phyloP scores from a whole-genome alignment of 2,329 filamentous ascomycete genomes.

The Penicillium sp. region DNA sequence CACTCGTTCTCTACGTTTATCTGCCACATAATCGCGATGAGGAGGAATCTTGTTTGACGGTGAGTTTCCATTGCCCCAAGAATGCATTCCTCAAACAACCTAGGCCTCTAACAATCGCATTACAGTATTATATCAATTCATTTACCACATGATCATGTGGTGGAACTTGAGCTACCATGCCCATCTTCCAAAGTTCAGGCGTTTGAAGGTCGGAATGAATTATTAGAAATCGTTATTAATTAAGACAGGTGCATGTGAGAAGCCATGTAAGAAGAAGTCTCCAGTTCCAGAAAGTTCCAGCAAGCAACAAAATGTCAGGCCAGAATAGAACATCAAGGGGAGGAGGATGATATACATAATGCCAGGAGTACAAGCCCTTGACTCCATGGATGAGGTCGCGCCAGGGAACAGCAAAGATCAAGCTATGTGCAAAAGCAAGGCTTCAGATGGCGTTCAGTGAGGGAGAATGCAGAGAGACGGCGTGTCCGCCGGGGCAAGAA shows the following conservation, averaged over 20 bases:
- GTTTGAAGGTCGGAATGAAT: constrained; percentile 4
- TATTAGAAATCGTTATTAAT: constrained; percentile 21
- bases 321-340: background rate
- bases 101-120: background rate
- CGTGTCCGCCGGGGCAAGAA: constrained; percentile 6
- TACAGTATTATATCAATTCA: constrained; percentile 46
- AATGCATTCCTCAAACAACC: background rate
- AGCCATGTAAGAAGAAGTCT: constrained; percentile 10
- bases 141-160: constrained; percentile 30
- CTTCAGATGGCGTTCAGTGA: constrained; percentile 13
- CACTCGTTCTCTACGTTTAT: constrained; percentile 47
- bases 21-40: constrained; percentile 39
- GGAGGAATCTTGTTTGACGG: constrained; percentile 46
- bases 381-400: constrained; percentile 16
- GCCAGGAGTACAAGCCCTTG: constrained; percentile 15
- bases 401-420: constrained; percentile 18
- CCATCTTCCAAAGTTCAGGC: background rate
- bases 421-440: constrained; percentile 21
- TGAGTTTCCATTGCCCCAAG: constrained; percentile 22
- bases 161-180: background rate
- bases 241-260: constrained; percentile 16
- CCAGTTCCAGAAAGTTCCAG: constrained; percentile 1
- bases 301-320: background rate
- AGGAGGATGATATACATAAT: constrained; percentile 22
- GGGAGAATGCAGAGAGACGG: constrained; percentile 16